These are phyloP conservation scores for Phytophthora rubi DNA, from an alignment of 352 stramenopile species.

Conservation along the genomic window DNA sequence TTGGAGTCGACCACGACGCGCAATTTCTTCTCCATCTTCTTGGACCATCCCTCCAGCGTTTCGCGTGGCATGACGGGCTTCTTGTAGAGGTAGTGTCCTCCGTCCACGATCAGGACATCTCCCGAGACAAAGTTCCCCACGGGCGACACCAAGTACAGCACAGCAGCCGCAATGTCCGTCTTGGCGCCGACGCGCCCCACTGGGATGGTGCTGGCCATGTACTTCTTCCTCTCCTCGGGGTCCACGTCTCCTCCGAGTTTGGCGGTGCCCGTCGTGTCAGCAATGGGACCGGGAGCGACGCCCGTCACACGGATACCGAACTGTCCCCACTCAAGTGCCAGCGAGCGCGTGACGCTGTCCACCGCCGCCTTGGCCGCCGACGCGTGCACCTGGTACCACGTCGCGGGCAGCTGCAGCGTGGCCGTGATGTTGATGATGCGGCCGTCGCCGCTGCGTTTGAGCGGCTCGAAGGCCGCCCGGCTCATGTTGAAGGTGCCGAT, in stretches of 20 bases:
- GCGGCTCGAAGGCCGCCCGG: conserved; percentile 81
- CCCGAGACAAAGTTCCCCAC: conserved; percentile 85
- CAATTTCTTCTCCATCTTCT: conserved; percentile 79
- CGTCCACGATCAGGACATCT: conserved; percentile 86
- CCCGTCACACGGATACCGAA: conserved; percentile 94
- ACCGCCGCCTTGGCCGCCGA: conserved; percentile 95
- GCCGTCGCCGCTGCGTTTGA: conserved; percentile 75
- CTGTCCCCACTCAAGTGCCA: conserved; percentile 97
- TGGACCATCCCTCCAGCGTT: conserved; percentile 77
- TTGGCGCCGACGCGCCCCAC: conserved; percentile 84
- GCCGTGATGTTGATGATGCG: conserved; percentile 97
- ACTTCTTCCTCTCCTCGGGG: conserved; percentile 47
- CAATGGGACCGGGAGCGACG: conserved; percentile 96
- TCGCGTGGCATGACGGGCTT: conserved; percentile 72
- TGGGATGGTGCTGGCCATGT: conserved; percentile 59
- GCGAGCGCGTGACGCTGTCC: conserved; percentile 93
- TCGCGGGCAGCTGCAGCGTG: conserved; percentile 92
- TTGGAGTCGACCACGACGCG: conserved; percentile 48
- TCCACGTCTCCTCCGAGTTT: conserved; percentile 88
- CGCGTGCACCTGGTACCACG: conserved; percentile 96
- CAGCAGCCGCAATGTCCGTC: conserved; percentile 79
- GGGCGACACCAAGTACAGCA: conserved; percentile 85
- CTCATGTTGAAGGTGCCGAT: conserved; percentile 97
- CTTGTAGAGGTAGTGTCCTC: conserved; percentile 84
- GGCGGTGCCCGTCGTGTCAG: conserved; percentile 92